A percentile compares a stretch with the other conserved stretches of the same genome.
These are phyloP conservation scores for Suillus clintonianus DNA, from an alignment of 768 basidiomycete genomes.

Conservation along the genomic window DNA sequence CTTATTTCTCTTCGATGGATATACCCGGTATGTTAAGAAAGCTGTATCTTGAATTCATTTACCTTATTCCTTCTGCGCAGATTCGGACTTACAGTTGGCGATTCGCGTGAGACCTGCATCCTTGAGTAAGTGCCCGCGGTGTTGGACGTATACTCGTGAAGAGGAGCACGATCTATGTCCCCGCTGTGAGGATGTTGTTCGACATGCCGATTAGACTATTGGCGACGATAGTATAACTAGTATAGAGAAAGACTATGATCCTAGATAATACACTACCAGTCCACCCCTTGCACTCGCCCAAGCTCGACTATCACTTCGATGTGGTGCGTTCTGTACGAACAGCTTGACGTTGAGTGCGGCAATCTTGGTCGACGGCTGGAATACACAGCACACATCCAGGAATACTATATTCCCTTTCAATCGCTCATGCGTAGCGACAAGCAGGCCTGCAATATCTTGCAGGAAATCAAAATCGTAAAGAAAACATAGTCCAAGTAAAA, in stretches of 20 bases:
- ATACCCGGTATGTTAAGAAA: conserved; percentile 45
- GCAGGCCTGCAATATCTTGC: neutral
- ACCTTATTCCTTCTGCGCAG: neutral
- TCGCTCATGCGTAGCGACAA: too few species aligned
- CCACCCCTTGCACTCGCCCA: neutral
- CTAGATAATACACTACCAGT: neutral
- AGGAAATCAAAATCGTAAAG: neutral
- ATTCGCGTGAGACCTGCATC: conserved; percentile 66
- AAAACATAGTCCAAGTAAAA: neutral
- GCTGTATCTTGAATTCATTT: neutral
- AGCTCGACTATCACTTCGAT: neutral
- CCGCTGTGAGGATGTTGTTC: conserved; percentile 51
- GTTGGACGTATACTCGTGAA: conserved; percentile 76
- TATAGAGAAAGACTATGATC: neutral
- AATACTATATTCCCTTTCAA: too few species aligned
- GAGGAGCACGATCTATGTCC: conserved; percentile 57
- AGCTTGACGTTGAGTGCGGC: neutral
- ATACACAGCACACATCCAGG: too few species aligned
- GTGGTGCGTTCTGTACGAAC: neutral
- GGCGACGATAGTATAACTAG: neutral
- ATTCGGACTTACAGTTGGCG: conserved; percentile 28
- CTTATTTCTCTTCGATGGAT: conserved; percentile 43
- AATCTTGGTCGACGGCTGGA: too few species aligned
- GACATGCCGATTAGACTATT: neutral
- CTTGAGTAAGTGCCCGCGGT: conserved; percentile 80